These are phyloP conservation scores for Penicillium sp. DNA, from an alignment of 2,329 filamentous ascomycete genomes.

Conservation along the genomic window DNA sequence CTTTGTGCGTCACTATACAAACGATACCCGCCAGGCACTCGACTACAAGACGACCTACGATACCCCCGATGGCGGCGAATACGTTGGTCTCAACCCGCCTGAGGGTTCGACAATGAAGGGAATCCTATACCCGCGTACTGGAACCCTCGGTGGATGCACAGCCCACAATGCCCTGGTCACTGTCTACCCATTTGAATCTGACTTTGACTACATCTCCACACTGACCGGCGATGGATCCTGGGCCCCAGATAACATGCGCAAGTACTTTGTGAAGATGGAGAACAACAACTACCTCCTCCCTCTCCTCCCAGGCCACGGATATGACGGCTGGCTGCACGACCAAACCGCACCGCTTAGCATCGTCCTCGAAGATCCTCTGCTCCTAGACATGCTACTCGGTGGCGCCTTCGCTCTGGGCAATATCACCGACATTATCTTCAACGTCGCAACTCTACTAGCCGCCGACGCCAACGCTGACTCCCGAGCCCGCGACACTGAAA, in stretches of 20 bases:
- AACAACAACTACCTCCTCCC: conserved; percentile 52
- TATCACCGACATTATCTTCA: conserved; percentile 41
- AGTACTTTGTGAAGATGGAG: conserved; percentile 57
- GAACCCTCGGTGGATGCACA: conserved; percentile 59
- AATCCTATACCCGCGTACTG: conserved; percentile 59
- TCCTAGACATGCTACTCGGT: conserved; percentile 54
- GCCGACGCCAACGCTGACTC: conserved; percentile 55
- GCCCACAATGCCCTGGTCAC: conserved; percentile 63
- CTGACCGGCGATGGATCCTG: conserved; percentile 63
- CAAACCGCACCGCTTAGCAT: conserved; percentile 46
- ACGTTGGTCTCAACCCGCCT: conserved; percentile 57
- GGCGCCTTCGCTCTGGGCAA: conserved; percentile 56
- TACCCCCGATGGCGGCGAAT: conserved; percentile 50
- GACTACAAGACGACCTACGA: conserved; percentile 43
- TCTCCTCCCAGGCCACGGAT: conserved; percentile 46
- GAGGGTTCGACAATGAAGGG: conserved; percentile 54
- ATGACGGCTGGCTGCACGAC: conserved; percentile 28
- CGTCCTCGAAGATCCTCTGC: conserved; percentile 53
- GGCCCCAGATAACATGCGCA: conserved; percentile 58
- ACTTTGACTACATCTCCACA: conserved; percentile 59
- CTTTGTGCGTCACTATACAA: conserved; percentile 36
- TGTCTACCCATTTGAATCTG: conserved; percentile 59
- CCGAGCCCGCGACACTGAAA: conserved; percentile 46
- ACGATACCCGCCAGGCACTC: conserved; percentile 29
- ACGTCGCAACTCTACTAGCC: conserved; percentile 48